These are phyloP conservation scores for Puccinia novopanici DNA, from an alignment of 1,284 basidiomycete species.

Conservation along the genomic window DNA sequence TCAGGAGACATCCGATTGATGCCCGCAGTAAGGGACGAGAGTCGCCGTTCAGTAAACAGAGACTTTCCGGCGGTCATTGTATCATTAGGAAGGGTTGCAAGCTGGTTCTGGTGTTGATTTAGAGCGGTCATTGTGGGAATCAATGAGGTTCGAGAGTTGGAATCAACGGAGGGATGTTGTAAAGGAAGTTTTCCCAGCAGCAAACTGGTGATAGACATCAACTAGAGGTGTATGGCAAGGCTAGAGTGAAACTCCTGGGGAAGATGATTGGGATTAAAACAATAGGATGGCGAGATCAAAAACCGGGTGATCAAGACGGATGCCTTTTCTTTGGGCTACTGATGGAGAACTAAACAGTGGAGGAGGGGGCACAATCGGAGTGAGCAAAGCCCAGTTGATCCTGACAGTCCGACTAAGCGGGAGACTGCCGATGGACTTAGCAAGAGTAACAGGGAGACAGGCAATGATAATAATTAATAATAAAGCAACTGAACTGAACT, in stretches of 20 bases:
- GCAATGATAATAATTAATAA: no score
- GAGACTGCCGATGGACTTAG: not conserved
- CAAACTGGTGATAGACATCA: slow-evolving; percentile 28
- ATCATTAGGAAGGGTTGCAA: not conserved
- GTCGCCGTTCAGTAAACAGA: not conserved
- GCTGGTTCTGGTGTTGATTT: slow-evolving; percentile 10
- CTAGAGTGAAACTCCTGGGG: not conserved
- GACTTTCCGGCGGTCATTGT: slow-evolving; percentile 10
- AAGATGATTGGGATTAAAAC: not conserved
- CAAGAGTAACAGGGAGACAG: not conserved
- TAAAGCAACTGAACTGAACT: no score
- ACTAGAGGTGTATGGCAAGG: not conserved
- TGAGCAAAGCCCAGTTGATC: slow-evolving; percentile 2
- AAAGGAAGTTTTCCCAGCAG: slow-evolving; percentile 9
- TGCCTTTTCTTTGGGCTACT: not conserved
- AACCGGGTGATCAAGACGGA: slow-evolving; percentile 17
- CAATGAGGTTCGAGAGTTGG: not conserved
- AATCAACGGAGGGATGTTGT: not conserved
- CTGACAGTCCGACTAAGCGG: not conserved
- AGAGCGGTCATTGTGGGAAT: not conserved
- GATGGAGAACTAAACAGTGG: not conserved
- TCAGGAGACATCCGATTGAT: not conserved
- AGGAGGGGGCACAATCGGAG: no score
- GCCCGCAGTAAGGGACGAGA: slow-evolving; percentile 5
- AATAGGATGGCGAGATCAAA: not conserved